A percentile compares a stretch with the other conserved stretches of the same genome.
These are phyloP conservation scores for Stereocaulon alpinum DNA, from an alignment of 495 filamentous ascomycete species.

Conservation along the genomic window DNA sequence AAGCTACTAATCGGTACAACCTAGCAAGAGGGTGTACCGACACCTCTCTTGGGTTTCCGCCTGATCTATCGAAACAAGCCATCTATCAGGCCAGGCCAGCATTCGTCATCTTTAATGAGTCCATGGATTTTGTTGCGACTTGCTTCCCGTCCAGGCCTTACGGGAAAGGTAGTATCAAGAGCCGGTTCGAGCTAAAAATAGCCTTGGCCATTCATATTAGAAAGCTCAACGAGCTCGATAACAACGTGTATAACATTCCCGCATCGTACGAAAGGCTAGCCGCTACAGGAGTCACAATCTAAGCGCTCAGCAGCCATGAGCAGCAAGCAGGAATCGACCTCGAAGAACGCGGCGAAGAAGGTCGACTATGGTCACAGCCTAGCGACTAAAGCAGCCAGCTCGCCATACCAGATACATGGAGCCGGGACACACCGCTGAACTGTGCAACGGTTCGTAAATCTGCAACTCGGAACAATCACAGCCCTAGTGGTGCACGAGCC, in stretches of 20 bases:
- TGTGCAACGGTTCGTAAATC: slow-evolving; percentile 47
- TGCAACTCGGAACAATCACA: slow-evolving; percentile 40
- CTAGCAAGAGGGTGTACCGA: too few species aligned
- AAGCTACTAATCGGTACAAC: too few species aligned
- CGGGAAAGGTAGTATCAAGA: slow-evolving; percentile 49
- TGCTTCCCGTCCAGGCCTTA: slow-evolving; percentile 43
- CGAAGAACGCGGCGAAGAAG: slow-evolving; percentile 35
- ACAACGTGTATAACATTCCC: slow-evolving; percentile 32
- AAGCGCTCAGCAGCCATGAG: slow-evolving; percentile 41
- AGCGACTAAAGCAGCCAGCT: slow-evolving; percentile 42
- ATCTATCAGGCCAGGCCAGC: slow-evolving; percentile 55
- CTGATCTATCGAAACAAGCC: slow-evolving; percentile 11
- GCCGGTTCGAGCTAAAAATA: slow-evolving; percentile 44
- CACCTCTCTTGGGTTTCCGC: too few species aligned
- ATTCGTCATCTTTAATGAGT: slow-evolving; percentile 47
- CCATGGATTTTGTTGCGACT: slow-evolving; percentile 53
- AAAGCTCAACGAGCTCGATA: neutral
- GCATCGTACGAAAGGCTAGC: slow-evolving; percentile 40
- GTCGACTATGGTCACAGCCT: slow-evolving; percentile 40
- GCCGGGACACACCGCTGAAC: slow-evolving; percentile 48
- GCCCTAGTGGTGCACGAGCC: slow-evolving; percentile 39
- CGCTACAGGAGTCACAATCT: slow-evolving; percentile 37
- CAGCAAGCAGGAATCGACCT: slow-evolving; percentile 31
- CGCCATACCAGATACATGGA: slow-evolving; percentile 47
- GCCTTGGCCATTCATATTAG: slow-evolving; percentile 32